Evolutionary conservation across 2,329 filamentous ascomycete genomes (phyloP), one percentile per base, ranked within the genome.

Genomic region (Penicillium thymicola): DNA sequence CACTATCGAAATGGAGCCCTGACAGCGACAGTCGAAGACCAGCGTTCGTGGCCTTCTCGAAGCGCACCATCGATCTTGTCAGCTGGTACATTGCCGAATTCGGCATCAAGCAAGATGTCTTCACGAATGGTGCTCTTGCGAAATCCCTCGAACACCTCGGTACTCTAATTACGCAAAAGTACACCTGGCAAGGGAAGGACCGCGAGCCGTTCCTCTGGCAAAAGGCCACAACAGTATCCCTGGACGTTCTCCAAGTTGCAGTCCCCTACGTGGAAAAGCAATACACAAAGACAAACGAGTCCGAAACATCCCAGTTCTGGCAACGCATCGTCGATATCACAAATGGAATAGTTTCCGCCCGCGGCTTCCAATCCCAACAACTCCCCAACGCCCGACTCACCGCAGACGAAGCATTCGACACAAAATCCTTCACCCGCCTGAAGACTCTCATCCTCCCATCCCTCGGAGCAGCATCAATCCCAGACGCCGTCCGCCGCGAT

Each of bases 41-140:
- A 7, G 96, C 91, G 0, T 97, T 92, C 69, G 86, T 99, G 54
- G 93, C 94, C 34, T 84, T 97, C 68, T 91, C 92, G 1, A 96
- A 94, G 72, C 84, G 85, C 21, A 86, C 88, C 57, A 94, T 96
- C 82, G 77, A 81, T 2, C 82, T 91, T 44, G 73, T 95, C 23
- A 70, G 67, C 46, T 76, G 74, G 73, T 77, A 77, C 55, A 64
- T 76, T 44, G 57, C 65, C 7, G 72, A 74, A 2, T 66, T 74
- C 51, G 75, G 74, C 2, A 74, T 76, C 51, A 85, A 89, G 25
- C 68, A 77, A n/a, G 85, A 89, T 36, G 84, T 96, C 0, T 92
- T 92, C 67, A 78, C 76, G 1, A 86, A 85, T 43, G 85, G 85
- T 1, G 85, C 90, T 1, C 79, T 95, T 25, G 74, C 83, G 1